phyloP scores from a whole-genome alignment of 768 basidiomycete genomes.

The Suillus subluteus region DNA sequence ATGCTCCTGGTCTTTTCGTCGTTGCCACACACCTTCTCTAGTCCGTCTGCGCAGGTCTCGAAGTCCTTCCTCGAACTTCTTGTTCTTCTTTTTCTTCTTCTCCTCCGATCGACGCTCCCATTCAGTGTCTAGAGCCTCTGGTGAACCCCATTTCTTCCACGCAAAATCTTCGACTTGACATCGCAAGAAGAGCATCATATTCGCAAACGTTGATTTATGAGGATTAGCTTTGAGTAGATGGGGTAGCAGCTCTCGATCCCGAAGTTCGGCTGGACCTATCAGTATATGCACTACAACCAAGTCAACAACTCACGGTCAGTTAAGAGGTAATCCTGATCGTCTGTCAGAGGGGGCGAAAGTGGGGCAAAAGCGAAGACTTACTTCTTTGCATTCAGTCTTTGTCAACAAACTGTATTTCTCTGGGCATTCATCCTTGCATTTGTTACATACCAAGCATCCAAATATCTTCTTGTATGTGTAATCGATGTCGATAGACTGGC shows the following conservation, averaged over 20 bases:
- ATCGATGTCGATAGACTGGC: slow-evolving; percentile 88
- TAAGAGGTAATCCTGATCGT: slow-evolving; percentile 82
- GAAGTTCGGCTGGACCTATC: slow-evolving; percentile 74
- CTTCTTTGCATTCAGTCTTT: slow-evolving; percentile 98
- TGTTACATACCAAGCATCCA: slow-evolving; percentile 82
- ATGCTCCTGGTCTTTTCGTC: slow-evolving; percentile 85
- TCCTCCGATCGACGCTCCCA: slow-evolving; percentile 77
- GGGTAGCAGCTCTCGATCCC: slow-evolving; percentile 89
- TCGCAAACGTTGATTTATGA: slow-evolving; percentile 92
- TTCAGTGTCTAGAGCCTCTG: slow-evolving; percentile 88
- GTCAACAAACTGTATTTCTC: slow-evolving; percentile 95
- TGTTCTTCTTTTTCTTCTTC: slow-evolving; percentile 89
- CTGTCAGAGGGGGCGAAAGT: slow-evolving; percentile 10
- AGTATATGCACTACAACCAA: slow-evolving; percentile 6
- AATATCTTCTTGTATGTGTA: slow-evolving; percentile 81
- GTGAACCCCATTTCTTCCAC: slow-evolving; percentile 97
- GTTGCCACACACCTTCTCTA: slow-evolving; percentile 88
- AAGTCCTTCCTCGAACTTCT: slow-evolving; percentile 92
- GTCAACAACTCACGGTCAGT: slow-evolving; percentile 73
- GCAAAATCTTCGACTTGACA: slow-evolving; percentile 96
- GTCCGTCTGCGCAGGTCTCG: slow-evolving; percentile 84
- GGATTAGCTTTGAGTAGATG: slow-evolving; percentile 95
- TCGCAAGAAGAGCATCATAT: slow-evolving; percentile 98
- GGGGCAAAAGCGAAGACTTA: slow-evolving; percentile 34
- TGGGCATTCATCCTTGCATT: slow-evolving; percentile 86